Percentiles rank a stretch among this genome's conserved stretches.
Evolutionary conservation across 2,329 filamentous ascomycete species (phyloP).

Genomic region (Venturia aucupariae): DNA sequence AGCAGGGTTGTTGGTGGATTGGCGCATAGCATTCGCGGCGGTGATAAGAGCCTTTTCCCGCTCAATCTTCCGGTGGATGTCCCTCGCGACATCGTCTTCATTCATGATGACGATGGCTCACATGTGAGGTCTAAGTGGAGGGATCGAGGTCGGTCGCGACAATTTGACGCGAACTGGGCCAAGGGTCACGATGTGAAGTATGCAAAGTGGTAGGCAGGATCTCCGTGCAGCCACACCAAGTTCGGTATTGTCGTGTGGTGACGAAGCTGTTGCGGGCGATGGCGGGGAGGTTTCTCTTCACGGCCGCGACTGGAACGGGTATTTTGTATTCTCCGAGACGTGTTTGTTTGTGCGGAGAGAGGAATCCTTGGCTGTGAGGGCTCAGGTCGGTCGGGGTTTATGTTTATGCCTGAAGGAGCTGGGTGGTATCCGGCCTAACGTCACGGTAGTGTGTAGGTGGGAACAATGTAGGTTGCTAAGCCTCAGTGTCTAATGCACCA

Average conservation of each 20-base stretch:
- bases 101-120: conserved; percentile 19
- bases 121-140: conserved; percentile 3
- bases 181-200: background rate
- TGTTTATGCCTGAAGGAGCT: background rate
- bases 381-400: background rate
- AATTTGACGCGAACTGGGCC: background rate
- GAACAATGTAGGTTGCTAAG: background rate
- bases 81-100: conserved; percentile 57
- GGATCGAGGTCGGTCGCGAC: background rate
- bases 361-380: background rate
- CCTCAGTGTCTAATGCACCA: conserved; percentile 6
- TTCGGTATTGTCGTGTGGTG: background rate
- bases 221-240: background rate
- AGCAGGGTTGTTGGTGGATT: conserved; percentile 86
- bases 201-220: background rate
- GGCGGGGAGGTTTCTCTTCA: background rate
- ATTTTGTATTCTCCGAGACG: background rate
- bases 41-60: conserved; percentile 92
- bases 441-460: background rate
- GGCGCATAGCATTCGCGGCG: conserved; percentile 88
- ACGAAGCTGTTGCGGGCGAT: conserved; percentile 4
- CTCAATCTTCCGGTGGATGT: conserved; percentile 95
- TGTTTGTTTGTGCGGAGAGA: background rate
- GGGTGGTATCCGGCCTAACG: background rate
- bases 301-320: background rate